These are phyloP conservation scores for Verruconis gallopava DNA, from an alignment of 2,329 filamentous ascomycete species.

Conservation along the genomic window DNA sequence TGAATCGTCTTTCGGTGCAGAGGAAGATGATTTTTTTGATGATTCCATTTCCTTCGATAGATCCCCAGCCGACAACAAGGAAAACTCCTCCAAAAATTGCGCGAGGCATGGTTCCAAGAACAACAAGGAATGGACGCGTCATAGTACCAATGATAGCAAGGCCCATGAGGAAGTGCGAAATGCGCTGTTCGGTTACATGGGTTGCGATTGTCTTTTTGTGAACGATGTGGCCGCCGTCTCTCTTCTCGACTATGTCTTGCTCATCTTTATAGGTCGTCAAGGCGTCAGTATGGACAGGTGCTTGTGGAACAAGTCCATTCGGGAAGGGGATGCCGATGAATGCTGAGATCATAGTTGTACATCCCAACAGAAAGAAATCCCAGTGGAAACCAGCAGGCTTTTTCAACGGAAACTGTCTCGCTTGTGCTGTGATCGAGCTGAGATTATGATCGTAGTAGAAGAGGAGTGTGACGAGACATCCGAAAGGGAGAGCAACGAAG, in stretches of 20 bases:
- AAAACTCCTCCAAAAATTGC: constrained; percentile 44
- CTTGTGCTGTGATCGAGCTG: constrained; percentile 40
- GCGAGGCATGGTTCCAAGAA: constrained; percentile 41
- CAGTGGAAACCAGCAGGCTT: constrained; percentile 50
- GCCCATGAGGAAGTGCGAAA: constrained; percentile 43
- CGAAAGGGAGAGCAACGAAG: constrained; percentile 80
- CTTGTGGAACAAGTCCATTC: constrained; percentile 47
- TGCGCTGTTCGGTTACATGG: constrained; percentile 42
- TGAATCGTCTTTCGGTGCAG: constrained; percentile 33
- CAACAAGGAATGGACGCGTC: constrained; percentile 41
- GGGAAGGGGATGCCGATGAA: constrained; percentile 45
- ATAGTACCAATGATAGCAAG: constrained; percentile 43
- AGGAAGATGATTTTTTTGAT: constrained; percentile 39
- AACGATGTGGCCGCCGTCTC: constrained; percentile 18
- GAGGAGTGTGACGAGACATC: constrained; percentile 65
- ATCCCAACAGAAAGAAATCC: constrained; percentile 46
- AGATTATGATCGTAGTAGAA: constrained; percentile 70
- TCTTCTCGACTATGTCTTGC: constrained; percentile 21
- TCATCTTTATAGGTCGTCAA: constrained; percentile 26
- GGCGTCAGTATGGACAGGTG: constrained; percentile 45
- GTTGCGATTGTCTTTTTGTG: constrained; percentile 25
- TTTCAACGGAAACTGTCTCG: constrained; percentile 40
- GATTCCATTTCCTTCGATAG: constrained; percentile 41
- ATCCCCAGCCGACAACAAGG: constrained; percentile 43
- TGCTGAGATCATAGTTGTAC: constrained; percentile 41